Evolutionary conservation across 2,329 filamentous ascomycete species (phyloP), one percentile per base, ranked within the genome.

Genomic region (Dactylonectria macrodidyma): DNA sequence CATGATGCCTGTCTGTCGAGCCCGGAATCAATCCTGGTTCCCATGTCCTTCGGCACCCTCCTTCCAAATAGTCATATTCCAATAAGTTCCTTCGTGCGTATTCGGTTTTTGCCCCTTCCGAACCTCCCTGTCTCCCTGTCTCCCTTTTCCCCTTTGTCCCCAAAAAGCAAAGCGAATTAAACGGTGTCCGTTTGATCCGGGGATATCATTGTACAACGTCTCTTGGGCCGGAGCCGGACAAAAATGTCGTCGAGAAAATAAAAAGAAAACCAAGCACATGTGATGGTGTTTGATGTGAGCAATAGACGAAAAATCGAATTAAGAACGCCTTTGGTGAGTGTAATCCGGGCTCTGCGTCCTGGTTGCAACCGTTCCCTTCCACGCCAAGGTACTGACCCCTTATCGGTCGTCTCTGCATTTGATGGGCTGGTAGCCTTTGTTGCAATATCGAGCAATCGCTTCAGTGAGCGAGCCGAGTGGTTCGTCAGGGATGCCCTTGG

Each of bases 181-280:
- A 62, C 63, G 62, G 50, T 57, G 38, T 66, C 67, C 67, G 51
- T 69, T 59, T 62, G 63, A 63, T 61, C 67, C 59, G 55, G 67
- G 67, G 63, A 69, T 69, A 69, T 69, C 67, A 67, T 67, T 60
- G 67, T 69, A 69, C 67, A 69, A 64, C 59, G 59, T 66, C 67
- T 66, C 67, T 50, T 66, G 24, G 57, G 58, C 56, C 48, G 47
- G 33, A 41, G 56, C 62, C 38, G 14, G 58, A 34, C 54, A 55
- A 56, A 56, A 41, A 46, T 30, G 12, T 44, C 38, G 12, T 44
- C 38, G 11, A 11, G 14, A 30, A 38, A 24, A 46, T 41, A 54
- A 16, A 44, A 52, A 41, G 48, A 36, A 60, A 56, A 16, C 36
- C 56, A 55, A 57, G 33, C 38, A 57, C 38, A 38, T 22, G 24